Evolutionary conservation across 139 green algal genomes (phyloP), one percentile per base, ranked within the genome.

Genomic region (Pleodorina starrii): DNA sequence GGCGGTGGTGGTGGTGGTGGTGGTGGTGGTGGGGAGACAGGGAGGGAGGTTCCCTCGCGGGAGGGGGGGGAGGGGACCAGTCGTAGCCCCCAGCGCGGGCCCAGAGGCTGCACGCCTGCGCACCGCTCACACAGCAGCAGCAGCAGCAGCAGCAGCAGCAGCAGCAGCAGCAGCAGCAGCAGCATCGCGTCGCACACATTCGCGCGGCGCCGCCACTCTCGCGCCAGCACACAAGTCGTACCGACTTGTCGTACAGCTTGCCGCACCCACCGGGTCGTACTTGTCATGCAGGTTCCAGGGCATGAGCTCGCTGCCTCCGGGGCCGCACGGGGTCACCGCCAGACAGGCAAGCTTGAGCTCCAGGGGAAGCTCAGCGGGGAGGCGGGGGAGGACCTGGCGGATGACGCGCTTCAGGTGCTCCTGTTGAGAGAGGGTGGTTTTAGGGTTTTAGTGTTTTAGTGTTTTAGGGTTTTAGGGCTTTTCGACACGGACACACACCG

Each of bases 311-410:
- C 9, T 81, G 51, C 57, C 57, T 2, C 36, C n/a, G 51, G 29
- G 1, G 48, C 50, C 25, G 25, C 25, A 12, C 29, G 35, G 4
- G 44, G n/a, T 57, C 60, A 69, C 60, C 25, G 42, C 43, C 46
- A 79, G n/a, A 40, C 79, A 86, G 10, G 38, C 10, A 38, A 86
- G 38, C 79, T 86, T 86, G 25, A 86, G 79, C 79, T 84, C 77
- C 50, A 71, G 48, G 21, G 77, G 50, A n/a, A 84, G 7, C 17
- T 35, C 7, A 2, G 48, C 50, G 77, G 77, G 77, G 48, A 84
- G 77, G 0, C 17, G 35, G 23, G 78, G 50, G 36, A 85, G 6
- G 14, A 85, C 78, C n/a, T 50, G 2, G 5, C 16, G 0, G 2
- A 85, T 14, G 5, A 74, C 78, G 0, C 54, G 78, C 23, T 48